Base-by-base conservation (phyloP, 768 basidiomycete species). In the Suillus clintonianus region DNA sequence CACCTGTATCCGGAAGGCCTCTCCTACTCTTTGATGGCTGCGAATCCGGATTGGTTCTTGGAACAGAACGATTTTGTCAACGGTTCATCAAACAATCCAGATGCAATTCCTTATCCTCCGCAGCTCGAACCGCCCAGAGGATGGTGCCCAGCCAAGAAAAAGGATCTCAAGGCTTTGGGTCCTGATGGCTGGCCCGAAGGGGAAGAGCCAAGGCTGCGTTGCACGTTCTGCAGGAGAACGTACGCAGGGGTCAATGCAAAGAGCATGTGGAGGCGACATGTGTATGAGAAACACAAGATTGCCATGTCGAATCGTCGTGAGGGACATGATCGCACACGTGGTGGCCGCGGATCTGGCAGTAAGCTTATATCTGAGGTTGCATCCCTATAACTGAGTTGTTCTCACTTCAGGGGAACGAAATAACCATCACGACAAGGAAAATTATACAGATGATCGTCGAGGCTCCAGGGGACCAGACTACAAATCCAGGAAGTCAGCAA, bases 221-320 rank as follows among this genome's bases (percentile, higher is more conserved):
- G 92, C 76, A 94, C 92, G 1, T 93, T 94, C 70, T 94, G 92
- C 69, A 80, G 92, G 67, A 83, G 92, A 67, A 89, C 88, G 6
- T 94, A 94, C 69, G 89, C 91, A 4, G 92, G 92, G 13, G 90
- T 92, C 37, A 94, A 94, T 72, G 92, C 92, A 7, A 93, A 94
- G 77, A 93, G 91, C 71, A 94, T 94, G 92, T 94, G 92, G 92
- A 80, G 92, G 64, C 82, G 92, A 54, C 92, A 94, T 74, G 92
- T 94, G 36, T 92, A 89, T 66, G 92, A 94, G 77, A 93, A 94
- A 71, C 92, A 94, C 74, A 93, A 92, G 76, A 91, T 94, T 70
- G 90, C 92, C 43, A 94, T 94, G 92, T 83, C 91, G 42, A 94
- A 94, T 69, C 83, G 92, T 37, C 86, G 92, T 60, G 92, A 92